Conservation (phyloP, 768 basidiomycete genomes). For the Boletus subparvulus region DNA sequence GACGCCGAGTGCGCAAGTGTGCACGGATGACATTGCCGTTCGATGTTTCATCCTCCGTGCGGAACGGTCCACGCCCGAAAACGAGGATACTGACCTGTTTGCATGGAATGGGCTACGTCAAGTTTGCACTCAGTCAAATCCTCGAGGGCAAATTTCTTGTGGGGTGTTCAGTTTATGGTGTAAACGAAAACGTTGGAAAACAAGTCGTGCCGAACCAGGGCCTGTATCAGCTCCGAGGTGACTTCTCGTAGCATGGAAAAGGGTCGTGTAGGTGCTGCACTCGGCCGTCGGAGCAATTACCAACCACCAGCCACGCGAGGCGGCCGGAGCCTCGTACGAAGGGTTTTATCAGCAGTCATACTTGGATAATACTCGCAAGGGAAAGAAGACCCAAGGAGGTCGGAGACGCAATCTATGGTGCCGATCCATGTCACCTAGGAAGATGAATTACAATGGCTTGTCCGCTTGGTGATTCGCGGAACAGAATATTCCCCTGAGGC, state of each 20-base stretch:
- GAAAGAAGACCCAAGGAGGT: too few species aligned
- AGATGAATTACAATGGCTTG: background rate
- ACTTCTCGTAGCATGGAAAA: background rate
- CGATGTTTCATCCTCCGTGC: constrained; percentile 1
- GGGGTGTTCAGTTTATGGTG: background rate
- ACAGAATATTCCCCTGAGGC: background rate
- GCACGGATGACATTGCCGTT: background rate
- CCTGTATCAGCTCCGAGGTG: background rate
- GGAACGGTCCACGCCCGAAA: constrained; percentile 13
- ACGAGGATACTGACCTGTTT: background rate
- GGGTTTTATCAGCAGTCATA: too few species aligned
- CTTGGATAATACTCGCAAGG: too few species aligned
- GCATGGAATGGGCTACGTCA: too few species aligned
- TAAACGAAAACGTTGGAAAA: background rate
- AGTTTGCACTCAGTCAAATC: constrained; percentile 17
- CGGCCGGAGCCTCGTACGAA: too few species aligned
- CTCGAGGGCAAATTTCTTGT: constrained; percentile 16
- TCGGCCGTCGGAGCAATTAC: too few species aligned
- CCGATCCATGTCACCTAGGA: too few species aligned
- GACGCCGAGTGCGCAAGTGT: background rate
- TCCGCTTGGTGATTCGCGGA: background rate
- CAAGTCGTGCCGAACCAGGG: background rate
- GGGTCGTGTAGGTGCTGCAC: too few species aligned
- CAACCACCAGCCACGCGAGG: too few species aligned
- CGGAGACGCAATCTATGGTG: too few species aligned